phyloP scores from a whole-genome alignment of 305 asterid species.

The Vinca major region DNA sequence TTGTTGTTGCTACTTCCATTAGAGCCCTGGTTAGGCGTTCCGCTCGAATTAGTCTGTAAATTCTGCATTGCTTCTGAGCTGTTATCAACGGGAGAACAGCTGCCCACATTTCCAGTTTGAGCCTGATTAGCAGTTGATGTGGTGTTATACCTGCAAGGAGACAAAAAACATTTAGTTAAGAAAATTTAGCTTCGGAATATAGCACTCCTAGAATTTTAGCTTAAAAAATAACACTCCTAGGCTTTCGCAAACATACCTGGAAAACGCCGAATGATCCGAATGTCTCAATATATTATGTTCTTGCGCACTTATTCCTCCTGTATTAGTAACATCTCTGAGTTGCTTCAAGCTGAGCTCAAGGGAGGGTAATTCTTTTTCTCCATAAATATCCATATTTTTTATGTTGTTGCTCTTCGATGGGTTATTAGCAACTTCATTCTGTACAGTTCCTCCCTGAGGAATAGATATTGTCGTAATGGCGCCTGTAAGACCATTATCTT shows the following conservation, averaged over 20 bases:
- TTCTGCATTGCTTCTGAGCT: constrained; percentile 31
- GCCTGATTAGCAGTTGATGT: constrained; percentile 28
- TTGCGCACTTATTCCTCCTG: constrained; percentile 29
- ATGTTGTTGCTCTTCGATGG: constrained; percentile 17
- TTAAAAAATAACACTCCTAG: not conserved
- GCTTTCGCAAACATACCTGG: constrained; percentile 22
- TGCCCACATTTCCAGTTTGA: constrained; percentile 36
- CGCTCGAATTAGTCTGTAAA: constrained; percentile 26
- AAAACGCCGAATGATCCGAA: constrained; percentile 43
- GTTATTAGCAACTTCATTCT: constrained; percentile 20
- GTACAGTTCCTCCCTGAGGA: constrained; percentile 19
- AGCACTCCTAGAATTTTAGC: not conserved
- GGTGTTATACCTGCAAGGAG: constrained; percentile 33
- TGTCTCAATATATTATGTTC: constrained; percentile 36
- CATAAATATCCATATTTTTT: constrained; percentile 19
- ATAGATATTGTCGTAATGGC: constrained; percentile 13
- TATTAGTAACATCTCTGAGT: constrained; percentile 25
- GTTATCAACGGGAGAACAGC: constrained; percentile 34
- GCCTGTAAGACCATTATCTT: constrained; percentile 21
- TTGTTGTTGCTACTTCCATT: constrained; percentile 43
- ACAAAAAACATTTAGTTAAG: not conserved
- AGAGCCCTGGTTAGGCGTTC: constrained; percentile 36
- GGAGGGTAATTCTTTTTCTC: constrained; percentile 24
- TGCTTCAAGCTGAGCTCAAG: constrained; percentile 34
- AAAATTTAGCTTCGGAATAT: not conserved